phyloP scores from a whole-genome alignment of 2,329 filamentous ascomycete genomes.

The Zymoseptoria tritici region DNA sequence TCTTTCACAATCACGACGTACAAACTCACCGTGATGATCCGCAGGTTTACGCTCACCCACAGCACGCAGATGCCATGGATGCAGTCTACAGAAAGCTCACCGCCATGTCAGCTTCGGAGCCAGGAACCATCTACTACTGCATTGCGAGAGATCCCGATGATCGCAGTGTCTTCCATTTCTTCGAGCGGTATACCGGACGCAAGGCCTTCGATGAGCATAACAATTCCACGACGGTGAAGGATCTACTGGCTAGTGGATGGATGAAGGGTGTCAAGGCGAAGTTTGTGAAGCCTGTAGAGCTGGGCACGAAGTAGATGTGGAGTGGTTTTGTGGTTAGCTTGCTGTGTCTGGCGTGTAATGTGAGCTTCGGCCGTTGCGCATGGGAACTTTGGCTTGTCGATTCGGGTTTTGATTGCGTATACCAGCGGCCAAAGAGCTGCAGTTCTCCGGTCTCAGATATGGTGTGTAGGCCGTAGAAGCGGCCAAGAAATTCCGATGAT shows the following conservation, averaged over 20 bases:
- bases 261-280: slow-evolving; percentile 9
- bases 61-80: slow-evolving; percentile 29
- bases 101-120: slow-evolving; percentile 20
- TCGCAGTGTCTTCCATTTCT: slow-evolving; percentile 30
- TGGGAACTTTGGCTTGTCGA: too few species aligned
- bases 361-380: too few species aligned
- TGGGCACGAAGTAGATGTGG: too few species aligned
- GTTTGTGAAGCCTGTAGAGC: slow-evolving; percentile 6
- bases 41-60: slow-evolving; percentile 24
- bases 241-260: slow-evolving; percentile 18
- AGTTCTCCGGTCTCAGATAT: too few species aligned
- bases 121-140: slow-evolving; percentile 28
- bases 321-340: too few species aligned
- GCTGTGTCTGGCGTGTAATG: too few species aligned
- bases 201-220: slow-evolving; percentile 29
- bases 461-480: too few species aligned
- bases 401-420: too few species aligned
- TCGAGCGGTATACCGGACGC: slow-evolving; percentile 27
- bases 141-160: slow-evolving; percentile 25
- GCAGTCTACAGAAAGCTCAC: slow-evolving; percentile 28
- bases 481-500: too few species aligned
- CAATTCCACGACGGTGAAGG: slow-evolving; percentile 23
- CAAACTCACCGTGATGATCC: neutral
- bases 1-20: neutral
- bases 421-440: too few species aligned